Base-by-base conservation (phyloP, 2,329 filamentous ascomycete species). In the Alternaria brassicae region DNA sequence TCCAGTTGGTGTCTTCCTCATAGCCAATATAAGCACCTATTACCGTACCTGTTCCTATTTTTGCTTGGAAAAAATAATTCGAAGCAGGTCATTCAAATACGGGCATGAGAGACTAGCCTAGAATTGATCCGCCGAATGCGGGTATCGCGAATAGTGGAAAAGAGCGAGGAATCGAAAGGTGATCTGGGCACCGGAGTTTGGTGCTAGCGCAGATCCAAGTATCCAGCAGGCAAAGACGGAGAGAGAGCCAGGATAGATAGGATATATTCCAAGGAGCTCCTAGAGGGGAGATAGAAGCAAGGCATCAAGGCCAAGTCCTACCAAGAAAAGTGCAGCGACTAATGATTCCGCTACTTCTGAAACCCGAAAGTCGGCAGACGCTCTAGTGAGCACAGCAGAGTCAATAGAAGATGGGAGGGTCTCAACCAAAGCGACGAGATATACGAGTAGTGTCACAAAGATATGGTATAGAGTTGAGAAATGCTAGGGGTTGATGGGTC, bases 321-420 rank as follows among this genome's bases (percentile, higher is more conserved):
- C 51, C 2, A 85, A 63, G 9, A 83, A 76, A 28, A 85, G 62
- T 0, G 80, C 77, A 3, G 82, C 80, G n/a, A 82, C 82, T 1
- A 84, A 72, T 6, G 77, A 80, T 21, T 79, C 71, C 3, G 82
- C 79, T 60, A 82, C 78, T 28, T 67, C 71, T 28, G 78, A 75
- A 3, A 83, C 78, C 3, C 76, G 65, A 52, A 83, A 84, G 10
- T 84, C 75, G 3, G 75, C 53, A 12, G 83, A 80, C 2, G 90
- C 83, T 60, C 83, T 79, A 0, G 76, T 75, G 0, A 84, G 61
- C 1, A 83, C 81, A 0, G 79, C 79, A 1, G 83, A 82, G 54
- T 86, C 84, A 39, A 87, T 85, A 0, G 83, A 81, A 4, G 82
- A 84, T 0, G 84, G 84, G 1, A 81, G 76, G 3, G 81, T 81